phyloP scores from a whole-genome alignment of 768 basidiomycete genomes.

The Podaxis sp. region DNA sequence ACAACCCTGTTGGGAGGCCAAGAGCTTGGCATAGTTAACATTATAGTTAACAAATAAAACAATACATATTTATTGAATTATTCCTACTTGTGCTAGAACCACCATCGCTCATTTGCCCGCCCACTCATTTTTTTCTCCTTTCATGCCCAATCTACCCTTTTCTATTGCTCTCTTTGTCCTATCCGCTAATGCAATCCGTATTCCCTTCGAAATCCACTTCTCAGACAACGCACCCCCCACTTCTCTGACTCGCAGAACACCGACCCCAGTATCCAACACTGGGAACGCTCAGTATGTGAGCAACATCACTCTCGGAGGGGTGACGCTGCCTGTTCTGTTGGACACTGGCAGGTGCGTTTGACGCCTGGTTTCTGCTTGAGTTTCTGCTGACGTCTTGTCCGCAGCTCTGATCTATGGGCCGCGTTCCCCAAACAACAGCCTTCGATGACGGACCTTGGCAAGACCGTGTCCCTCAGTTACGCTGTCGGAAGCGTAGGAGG shows the following conservation, averaged over 20 bases:
- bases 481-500: slow-evolving; percentile 69
- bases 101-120: slow-evolving; percentile 7
- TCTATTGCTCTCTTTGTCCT: slow-evolving; percentile 41
- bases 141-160: slow-evolving; percentile 37
- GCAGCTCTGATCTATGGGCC: slow-evolving; percentile 79
- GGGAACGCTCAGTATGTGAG: slow-evolving; percentile 71
- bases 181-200: slow-evolving; percentile 35
- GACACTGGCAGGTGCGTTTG: slow-evolving; percentile 72
- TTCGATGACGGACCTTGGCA: slow-evolving; percentile 53
- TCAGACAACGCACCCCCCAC: slow-evolving; percentile 21
- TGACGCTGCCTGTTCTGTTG: slow-evolving; percentile 24
- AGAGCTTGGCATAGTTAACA: neutral
- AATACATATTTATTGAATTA: slow-evolving; percentile 15
- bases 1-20: neutral
- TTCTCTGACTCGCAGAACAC: slow-evolving; percentile 31
- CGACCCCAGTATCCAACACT: slow-evolving; percentile 56
- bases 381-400: neutral
- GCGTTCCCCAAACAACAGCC: slow-evolving; percentile 46
- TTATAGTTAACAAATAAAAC: too few species aligned
- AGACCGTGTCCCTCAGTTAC: slow-evolving; percentile 56
- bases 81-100: slow-evolving; percentile 3
- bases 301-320: slow-evolving; percentile 10
- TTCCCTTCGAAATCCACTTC: slow-evolving; percentile 40
- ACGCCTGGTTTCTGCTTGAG: neutral
- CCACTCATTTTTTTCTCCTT: slow-evolving; percentile 20